Evolutionary conservation across 495 filamentous ascomycete genomes (phyloP), one percentile per base, ranked within the genome.

Genomic region (Hypomontagnella submonticulosa): DNA sequence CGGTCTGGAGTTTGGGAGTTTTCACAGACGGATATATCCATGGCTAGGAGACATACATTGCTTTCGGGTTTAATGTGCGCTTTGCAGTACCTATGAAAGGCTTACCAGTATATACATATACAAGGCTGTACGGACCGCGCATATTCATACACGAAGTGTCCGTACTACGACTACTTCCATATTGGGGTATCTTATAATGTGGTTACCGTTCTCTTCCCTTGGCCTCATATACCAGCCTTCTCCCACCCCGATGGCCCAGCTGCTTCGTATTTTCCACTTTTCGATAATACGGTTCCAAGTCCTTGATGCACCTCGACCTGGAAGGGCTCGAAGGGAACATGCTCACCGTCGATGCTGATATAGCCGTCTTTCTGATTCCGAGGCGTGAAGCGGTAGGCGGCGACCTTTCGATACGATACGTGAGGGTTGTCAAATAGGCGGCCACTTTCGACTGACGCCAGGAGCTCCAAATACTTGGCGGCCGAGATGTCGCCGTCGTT

Each of bases 321-420:
- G 74, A 97, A 94, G 0, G 91, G 88, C 57, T 88, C 88, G 68
- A 93, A 97, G 1, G 92, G 90, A 9, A 96, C 79, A 18, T 86
- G 80, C 75, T 99, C 95, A 20, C 95, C 95, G 67, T 99, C 95
- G 68, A 99, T 92, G 71, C 92, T 94, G 75, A 99, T 93, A 76
- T 92, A 95, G 4, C 95, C 92, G 44, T 84, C 80, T 79, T 82
- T 61, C 79, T 87, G 79, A 48, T 84, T 77, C 16, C 87, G 88
- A 0, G 95, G 95, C 0, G 89, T 85, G 61, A 99, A 87, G 33
- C 95, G 85, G 72, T 92, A 99, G 0, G 87, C 94, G 30, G 80
- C 78, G 3, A 96, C 82, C 73, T 99, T 99, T 54, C 87, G 83
- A 69, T 97, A 92, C 10, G 82, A 80, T 10, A 97, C 90, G 16